These are phyloP conservation scores for Yarrowia deformans DNA, from an alignment of 805 yeast species.

Conservation along the genomic window DNA sequence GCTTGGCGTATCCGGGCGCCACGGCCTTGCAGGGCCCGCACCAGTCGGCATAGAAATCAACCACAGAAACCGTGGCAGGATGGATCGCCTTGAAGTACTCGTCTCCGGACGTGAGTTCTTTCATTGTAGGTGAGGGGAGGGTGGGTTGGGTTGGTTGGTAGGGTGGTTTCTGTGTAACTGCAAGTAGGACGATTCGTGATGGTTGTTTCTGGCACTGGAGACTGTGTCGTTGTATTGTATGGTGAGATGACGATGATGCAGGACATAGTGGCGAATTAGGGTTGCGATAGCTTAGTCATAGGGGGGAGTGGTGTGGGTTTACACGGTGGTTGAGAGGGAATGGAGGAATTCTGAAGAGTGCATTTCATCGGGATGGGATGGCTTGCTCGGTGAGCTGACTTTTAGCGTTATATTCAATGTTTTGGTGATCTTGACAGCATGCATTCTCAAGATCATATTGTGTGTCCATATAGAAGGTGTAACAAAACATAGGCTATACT, in stretches of 20 bases:
- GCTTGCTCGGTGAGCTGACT: too few species aligned
- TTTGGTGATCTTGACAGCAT: too few species aligned
- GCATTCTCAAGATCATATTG: too few species aligned
- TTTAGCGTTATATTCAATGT: too few species aligned
- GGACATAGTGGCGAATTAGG: neutral
- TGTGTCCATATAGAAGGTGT: too few species aligned
- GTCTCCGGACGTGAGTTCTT: slow-evolving; percentile 15
- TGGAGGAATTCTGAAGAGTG: neutral
- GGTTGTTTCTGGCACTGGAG: too few species aligned
- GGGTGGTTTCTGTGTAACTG: too few species aligned
- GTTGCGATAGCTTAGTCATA: neutral
- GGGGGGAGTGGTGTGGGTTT: neutral
- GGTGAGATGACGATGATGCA: too few species aligned
- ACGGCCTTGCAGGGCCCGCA: slow-evolving; percentile 99
- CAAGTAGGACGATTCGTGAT: too few species aligned
- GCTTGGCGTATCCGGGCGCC: slow-evolving; percentile 79
- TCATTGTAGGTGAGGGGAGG: neutral
- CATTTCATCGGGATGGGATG: neutral
- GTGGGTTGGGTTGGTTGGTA: neutral
- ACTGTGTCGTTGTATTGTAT: too few species aligned
- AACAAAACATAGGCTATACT: too few species aligned
- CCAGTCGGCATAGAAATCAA: slow-evolving; percentile 97
- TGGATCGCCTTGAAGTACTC: slow-evolving; percentile 26
- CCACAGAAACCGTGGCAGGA: slow-evolving; percentile 54
- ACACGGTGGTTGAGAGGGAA: neutral